Evolutionary conservation across 257 asterid species (phyloP).

Genomic region (Paraleonurus japonicus): DNA sequence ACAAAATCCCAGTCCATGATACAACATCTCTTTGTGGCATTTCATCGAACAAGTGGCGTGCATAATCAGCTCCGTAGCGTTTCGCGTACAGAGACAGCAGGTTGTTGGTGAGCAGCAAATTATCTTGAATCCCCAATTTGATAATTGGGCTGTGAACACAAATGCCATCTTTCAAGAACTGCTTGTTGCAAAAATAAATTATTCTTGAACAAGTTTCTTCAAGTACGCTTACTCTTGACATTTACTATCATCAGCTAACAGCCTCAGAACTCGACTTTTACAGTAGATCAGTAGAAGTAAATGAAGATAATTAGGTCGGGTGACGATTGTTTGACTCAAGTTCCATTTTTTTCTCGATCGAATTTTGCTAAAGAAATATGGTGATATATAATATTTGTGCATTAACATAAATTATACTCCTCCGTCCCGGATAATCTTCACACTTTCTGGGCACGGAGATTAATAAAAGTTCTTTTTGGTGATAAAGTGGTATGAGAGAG

Average conservation of each 20-base stretch:
- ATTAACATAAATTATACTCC: no score
- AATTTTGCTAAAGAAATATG: no score
- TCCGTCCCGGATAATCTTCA: no score
- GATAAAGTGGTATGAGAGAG: no score
- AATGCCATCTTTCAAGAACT: conserved; percentile 35
- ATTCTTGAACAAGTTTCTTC: conserved; percentile 36
- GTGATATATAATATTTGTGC: no score
- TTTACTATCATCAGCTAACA: conserved; percentile 9
- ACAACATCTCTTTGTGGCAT: conserved; percentile 37
- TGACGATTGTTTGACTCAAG: no score
- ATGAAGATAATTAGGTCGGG: not conserved
- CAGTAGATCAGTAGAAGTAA: not conserved
- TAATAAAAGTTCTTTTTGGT: no score
- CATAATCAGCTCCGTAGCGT: conserved; percentile 23
- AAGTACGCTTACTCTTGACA: conserved; percentile 27
- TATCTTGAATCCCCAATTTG: conserved; percentile 34
- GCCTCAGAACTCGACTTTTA: not conserved
- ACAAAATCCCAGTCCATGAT: conserved; percentile 36
- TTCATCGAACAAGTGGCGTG: conserved; percentile 40
- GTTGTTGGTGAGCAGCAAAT: conserved; percentile 32
- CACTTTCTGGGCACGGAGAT: no score
- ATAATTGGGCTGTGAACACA: conserved; percentile 40
- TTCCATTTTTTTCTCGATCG: no score
- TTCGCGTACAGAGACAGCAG: conserved; percentile 28
- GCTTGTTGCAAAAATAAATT: conserved; percentile 34